Evolutionary conservation across 2,329 filamentous ascomycete genomes (phyloP), one percentile per base, ranked within the genome.

Genomic region (Ophiosphaerella herpotricha): DNA sequence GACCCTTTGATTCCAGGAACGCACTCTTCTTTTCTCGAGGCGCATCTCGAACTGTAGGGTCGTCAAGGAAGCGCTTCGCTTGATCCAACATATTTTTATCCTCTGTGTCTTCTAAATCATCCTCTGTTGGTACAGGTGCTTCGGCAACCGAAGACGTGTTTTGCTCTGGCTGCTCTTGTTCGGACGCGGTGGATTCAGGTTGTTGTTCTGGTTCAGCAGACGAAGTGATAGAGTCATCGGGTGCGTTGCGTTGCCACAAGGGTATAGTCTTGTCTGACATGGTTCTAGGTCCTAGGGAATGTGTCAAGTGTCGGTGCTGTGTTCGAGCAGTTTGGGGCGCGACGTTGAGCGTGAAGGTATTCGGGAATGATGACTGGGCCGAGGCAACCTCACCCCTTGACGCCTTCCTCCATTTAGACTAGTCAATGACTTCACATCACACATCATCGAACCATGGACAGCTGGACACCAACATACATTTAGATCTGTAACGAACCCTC

Each of bases 1-100:
- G 76, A 3, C 90, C 90, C 71, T 97, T 97, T 43, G 83, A 84
- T 64, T 86, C 81, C 1, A 97, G 76, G 61, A 96, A 96, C 7
- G 83, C 82, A 16, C 82, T 78, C 76, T 96, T 96, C 73, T 85
- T 86, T 48, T 90, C 87, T 38, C 80, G 79, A 0, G 87, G 79
- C 31, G 87, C 85, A 71, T 87, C 77, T 50, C 82, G 84, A 49
- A 96, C 89, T 16, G 81, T 79, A 7, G 89, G 85, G 52, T 95
- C 87, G 43, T 89, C 78, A 4, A 97, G 81, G 67, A 96, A 97
- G 45, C 80, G 83, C 37, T 82, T 80, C 24, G 91, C 91, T 66
- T 91, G 84, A 13, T 90, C 84, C 32, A 89, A 65, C 32, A 75
- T 45, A 11, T 58, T 46, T 14, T 39, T 16, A 14, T 50, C 50